phyloP scores from a whole-genome alignment of 352 stramenopile species.

The Detonula confervacea region DNA sequence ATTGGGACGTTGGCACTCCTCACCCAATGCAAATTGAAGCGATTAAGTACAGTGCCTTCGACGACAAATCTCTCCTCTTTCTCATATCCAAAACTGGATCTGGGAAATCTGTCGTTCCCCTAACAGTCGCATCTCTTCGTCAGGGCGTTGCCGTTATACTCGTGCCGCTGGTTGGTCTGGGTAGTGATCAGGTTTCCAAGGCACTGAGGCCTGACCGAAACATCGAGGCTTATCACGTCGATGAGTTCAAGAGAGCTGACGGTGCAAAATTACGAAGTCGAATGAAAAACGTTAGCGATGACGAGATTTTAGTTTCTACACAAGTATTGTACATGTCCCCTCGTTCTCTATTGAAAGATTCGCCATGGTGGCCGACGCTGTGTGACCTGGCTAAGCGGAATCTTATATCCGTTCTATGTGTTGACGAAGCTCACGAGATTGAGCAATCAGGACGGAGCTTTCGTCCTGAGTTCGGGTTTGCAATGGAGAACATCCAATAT shows the following conservation, averaged over 20 bases:
- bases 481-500: not conserved
- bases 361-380: not conserved
- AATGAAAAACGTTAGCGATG: too few species aligned
- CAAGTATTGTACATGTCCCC: not conserved
- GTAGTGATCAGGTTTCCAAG: conserved; percentile 4
- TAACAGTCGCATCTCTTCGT: not conserved
- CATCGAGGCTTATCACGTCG: not conserved
- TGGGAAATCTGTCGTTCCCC: not conserved
- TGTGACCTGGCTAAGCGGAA: not conserved
- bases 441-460: not conserved
- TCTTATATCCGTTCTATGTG: not conserved
- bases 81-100: conserved; percentile 1
- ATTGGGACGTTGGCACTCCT: not conserved
- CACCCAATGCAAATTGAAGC: not conserved
- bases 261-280: too few species aligned
- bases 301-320: not conserved
- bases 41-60: not conserved
- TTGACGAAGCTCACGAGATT: not conserved
- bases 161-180: not conserved
- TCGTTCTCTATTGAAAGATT: not conserved
- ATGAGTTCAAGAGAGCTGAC: not conserved
- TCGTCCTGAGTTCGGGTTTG: not conserved
- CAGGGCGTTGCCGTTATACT: not conserved
- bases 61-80: not conserved
- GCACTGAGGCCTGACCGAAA: not conserved